Base-by-base conservation (phyloP, 2,329 filamentous ascomycete species). In the Microcera coccophila region DNA sequence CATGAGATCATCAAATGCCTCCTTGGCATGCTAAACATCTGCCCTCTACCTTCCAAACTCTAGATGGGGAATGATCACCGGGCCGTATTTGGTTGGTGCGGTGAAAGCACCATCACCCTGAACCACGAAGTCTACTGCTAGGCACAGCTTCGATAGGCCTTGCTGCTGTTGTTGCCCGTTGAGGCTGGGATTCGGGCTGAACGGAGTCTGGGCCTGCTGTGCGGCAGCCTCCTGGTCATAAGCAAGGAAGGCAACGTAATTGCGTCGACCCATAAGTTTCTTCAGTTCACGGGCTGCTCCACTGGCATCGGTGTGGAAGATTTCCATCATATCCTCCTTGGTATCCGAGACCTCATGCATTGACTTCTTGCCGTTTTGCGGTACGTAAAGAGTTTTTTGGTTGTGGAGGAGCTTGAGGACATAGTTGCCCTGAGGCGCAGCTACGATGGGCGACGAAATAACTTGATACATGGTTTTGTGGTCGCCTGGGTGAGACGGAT, bases 301-400 rank as follows among this genome's bases (percentile, higher is more conserved):
- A 41, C 84, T 88, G 14, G 93, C 89, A 57, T 98, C 93, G 7
- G 85, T 87, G 59, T 93, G 89, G 77, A 98, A 98, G 54, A 98
- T 94, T 72, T 98, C 93, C 87, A 98, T 95, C 93, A 98, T 98
- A 68, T 98, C 93, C 66, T 98, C 93, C 68, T 98, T 97, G 36
- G 93, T 98, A 64, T 98, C 93, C 2, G 84, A 86, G 1, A 87
- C 78, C 51, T 84, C 78, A 48, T 89, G 81, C 2, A 76, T 85
- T 1, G 85, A 83, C 52, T 80, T 79, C 43, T 89, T 82, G 2
- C 91, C 91, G 65, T 98, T 98, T 41, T 79, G 76, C 0, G 93
- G 93, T 41, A 98, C 77, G 65, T 96, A 98, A 20, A 97, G 81
- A 28, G 87, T 81, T 66, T 91, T 93, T 70, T 90, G 91, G 73